Evolutionary conservation across 257 asterid genomes (phyloP), one percentile per base, ranked within the genome.

Genomic region (Handroanthus guayacan): DNA sequence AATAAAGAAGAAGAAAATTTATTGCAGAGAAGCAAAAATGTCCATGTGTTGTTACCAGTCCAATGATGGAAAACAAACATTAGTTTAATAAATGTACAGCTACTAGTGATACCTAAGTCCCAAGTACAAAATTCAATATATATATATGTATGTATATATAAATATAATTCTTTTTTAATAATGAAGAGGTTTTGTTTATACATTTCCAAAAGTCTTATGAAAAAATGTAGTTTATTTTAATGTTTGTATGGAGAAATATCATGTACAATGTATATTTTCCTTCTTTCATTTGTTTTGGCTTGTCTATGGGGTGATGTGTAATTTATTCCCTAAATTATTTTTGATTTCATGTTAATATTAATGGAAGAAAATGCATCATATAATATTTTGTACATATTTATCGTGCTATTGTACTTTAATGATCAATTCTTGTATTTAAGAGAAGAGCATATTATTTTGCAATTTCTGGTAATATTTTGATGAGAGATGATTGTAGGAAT

Each of bases 31-130:
- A 47, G 69, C 79, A 69, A 77, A 78, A 67, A 72, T 57, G 63
- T 71, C 20, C 79, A 79, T 82, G 79, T 79, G 72, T 76, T 52
- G 64, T 72, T 67, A 76, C 64, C 69, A 67, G 63, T 62, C 66
- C 82, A 83, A 80, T 80, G 84, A 76, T 76, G 82, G 75, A 80
- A 82, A 72, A 76, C 62, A 72, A 76, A 60, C 75, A 83, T 68
- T 68, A 67, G 67, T 60, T 37, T 83, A 68, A 80, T 65, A 77
- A 79, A 62, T 72, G 67, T 67, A 58, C 83, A 65, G 74, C 83
- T 55, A 34, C 60, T 57, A 36, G 13, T 44, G 58, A 81, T 44
- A 71, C 74, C 73, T 34, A 50, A 51, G 71, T 39, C 66, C 82
- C 80, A 75, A 69, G 80, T 69, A 70, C 78, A 74, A 48, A 74